phyloP scores from a whole-genome alignment of 805 yeast genomes.

The Nakazawaea siamensis region DNA sequence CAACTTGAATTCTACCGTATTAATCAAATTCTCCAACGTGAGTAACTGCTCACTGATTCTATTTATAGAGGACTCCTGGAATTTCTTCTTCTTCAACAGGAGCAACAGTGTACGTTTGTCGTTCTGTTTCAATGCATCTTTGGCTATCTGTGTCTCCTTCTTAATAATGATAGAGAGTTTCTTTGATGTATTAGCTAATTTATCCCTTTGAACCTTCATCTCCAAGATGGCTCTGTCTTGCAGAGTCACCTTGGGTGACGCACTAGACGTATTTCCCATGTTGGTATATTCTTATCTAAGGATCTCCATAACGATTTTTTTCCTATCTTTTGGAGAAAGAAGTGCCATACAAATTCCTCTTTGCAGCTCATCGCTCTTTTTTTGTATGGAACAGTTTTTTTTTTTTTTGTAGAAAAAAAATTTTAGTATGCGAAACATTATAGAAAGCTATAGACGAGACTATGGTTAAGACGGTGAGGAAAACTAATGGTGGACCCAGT shows the following conservation, averaged over 20 bases:
- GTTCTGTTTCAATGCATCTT: slow-evolving; percentile 40
- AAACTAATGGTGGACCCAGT: slow-evolving; percentile 20
- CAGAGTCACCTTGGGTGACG: slow-evolving; percentile 57
- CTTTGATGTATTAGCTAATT: slow-evolving; percentile 62
- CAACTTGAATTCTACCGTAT: slow-evolving; percentile 79
- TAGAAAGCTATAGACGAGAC: too few relatives aligned
- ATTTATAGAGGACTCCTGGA: slow-evolving; percentile 64
- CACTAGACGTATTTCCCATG: slow-evolving; percentile 24
- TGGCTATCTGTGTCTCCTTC: slow-evolving; percentile 56
- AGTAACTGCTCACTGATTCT: slow-evolving; percentile 74
- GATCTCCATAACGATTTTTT: not conserved
- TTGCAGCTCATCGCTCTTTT: not conserved
- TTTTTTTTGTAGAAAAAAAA: too few relatives aligned
- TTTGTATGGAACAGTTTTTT: too few relatives aligned
- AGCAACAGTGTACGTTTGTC: slow-evolving; percentile 57
- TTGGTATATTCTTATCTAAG: not conserved
- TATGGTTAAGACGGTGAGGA: slow-evolving; percentile 16
- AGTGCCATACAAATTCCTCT: too few relatives aligned
- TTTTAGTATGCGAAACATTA: too few relatives aligned
- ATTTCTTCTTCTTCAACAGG: slow-evolving; percentile 69
- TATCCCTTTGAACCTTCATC: slow-evolving; percentile 83
- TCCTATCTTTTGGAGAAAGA: not conserved
- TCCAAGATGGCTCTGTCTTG: slow-evolving; percentile 85
- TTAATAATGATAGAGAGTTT: slow-evolving; percentile 49
- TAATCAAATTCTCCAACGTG: slow-evolving; percentile 69